Evolutionary conservation across 352 stramenopile genomes (phyloP).

Genomic region (Plasmopara muralis): DNA sequence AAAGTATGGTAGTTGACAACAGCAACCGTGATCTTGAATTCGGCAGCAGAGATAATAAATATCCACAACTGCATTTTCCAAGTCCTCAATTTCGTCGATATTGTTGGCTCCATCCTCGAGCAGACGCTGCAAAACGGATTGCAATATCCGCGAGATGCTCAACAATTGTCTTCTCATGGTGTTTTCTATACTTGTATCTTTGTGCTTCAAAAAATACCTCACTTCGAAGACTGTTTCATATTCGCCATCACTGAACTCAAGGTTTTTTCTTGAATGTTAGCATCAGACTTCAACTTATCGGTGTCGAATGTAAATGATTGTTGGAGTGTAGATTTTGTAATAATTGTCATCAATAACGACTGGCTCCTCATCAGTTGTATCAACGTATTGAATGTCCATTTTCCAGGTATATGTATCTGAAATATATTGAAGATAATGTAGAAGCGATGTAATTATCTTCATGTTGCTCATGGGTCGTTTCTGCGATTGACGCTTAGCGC

Average conservation of each 20-base stretch:
- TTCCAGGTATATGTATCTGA: constrained; percentile 2
- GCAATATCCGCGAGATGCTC: neutral
- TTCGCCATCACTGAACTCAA: constrained; percentile 2
- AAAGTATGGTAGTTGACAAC: neutral
- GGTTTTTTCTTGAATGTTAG: constrained; percentile 1
- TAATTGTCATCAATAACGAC: constrained; percentile 4
- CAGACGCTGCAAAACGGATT: neutral
- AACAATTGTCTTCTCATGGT: neutral
- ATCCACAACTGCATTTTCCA: neutral
- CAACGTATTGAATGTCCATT: constrained; percentile 4
- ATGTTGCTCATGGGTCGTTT: constrained; percentile 3
- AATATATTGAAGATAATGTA: constrained; percentile 3
- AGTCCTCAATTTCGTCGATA: neutral
- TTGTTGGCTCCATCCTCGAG: neutral
- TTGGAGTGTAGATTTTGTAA: constrained; percentile 2
- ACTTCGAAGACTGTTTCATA: neutral
- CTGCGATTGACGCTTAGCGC: neutral
- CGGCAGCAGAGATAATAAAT: neutral
- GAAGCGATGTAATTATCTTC: constrained; percentile 2
- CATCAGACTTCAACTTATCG: neutral
- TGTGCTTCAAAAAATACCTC: neutral
- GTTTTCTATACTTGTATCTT: neutral
- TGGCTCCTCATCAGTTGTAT: constrained; percentile 3
- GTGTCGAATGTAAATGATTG: constrained; percentile 1
- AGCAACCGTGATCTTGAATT: neutral